Base-by-base conservation (phyloP, 2,329 filamentous ascomycete species). In the Tricladium varicosporioides region DNA sequence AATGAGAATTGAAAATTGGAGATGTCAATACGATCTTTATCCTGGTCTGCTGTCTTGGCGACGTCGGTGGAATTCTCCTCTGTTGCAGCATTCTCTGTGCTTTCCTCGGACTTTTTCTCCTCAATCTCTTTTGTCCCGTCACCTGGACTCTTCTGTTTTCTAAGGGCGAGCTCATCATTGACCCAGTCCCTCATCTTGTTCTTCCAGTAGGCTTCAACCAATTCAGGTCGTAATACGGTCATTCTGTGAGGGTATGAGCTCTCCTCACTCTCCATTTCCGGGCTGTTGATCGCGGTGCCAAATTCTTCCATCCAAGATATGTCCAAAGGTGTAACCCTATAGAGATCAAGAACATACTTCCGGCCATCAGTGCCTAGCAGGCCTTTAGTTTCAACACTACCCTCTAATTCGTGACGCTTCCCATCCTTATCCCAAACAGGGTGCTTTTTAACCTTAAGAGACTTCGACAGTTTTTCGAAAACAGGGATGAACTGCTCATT, bases 401-500 rank as follows among this genome's bases (percentile, higher is more conserved):
- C 91, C 73, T 97, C 93, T 2, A 99, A 80, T 60, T 97, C 91
- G 68, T 96, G 92, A 60, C 88, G 85, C 74, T 92, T 89, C 64
- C 87, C 85, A 66, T 96, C 91, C 80, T 97, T 97, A 74, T 99
- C 94, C 94, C 94, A 99, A 3, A 99, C 95, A 46, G 92, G 80
- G 72, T 99, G 94, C 75, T 89, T 89, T 82, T 97, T 97, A 58
- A 97, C 89, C 65, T 88, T 89, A 68, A 97, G 82, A 2, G 91
- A 85, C 75, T 93, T 92, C 45, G 93, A 97, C 32, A 99, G 82
- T 77, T 95, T 92, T 70, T 91, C 86, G 68, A 99, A 99, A 9
- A 91, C 82, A 27, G 88, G 78, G 0, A 85, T 85, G 67, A 99
- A 99, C 16, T 87, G 85, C 70, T 95, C 87, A 69, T 97, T 91